phyloP scores from a whole-genome alignment of 176 grass and related monocot species.

The Carex parvula region DNA sequence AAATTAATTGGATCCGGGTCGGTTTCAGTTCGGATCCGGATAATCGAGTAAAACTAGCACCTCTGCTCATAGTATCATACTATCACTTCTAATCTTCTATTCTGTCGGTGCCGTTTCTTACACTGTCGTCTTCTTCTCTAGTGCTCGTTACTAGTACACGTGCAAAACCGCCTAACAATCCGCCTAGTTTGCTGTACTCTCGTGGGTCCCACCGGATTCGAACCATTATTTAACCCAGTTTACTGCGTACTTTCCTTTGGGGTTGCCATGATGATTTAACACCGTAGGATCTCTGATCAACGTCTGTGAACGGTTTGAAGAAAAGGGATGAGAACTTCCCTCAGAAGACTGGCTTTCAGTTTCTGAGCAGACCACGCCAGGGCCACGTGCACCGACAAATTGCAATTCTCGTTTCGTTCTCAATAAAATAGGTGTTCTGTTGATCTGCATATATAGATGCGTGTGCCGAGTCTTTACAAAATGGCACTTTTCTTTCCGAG shows the following conservation, averaged over 20 bases:
- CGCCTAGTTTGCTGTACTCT: neutral
- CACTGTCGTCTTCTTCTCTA: neutral
- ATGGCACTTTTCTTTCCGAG: neutral
- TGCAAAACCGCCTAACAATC: constrained; percentile 5
- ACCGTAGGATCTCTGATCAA: neutral
- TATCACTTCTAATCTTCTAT: neutral
- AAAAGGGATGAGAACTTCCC: neutral
- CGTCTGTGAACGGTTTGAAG: neutral
- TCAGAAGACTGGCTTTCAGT: constrained; percentile 10
- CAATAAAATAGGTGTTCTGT: neutral
- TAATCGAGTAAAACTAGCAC: too few relatives aligned
- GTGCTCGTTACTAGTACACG: neutral
- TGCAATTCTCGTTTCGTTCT: neutral
- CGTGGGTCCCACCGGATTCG: neutral
- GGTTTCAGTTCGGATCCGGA: too few relatives aligned
- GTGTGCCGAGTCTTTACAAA: neutral
- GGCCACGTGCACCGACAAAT: constrained; percentile 26
- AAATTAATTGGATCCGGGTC: too few relatives aligned
- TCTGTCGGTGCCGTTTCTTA: constrained; percentile 14
- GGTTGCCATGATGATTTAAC: neutral
- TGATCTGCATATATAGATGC: neutral
- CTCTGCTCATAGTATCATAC: too few relatives aligned
- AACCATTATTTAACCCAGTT: constrained; percentile 2
- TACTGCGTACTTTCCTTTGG: neutral
- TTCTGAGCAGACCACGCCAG: constrained; percentile 26